Base-by-base conservation (phyloP, 805 yeast genomes). In the Candida montana region DNA sequence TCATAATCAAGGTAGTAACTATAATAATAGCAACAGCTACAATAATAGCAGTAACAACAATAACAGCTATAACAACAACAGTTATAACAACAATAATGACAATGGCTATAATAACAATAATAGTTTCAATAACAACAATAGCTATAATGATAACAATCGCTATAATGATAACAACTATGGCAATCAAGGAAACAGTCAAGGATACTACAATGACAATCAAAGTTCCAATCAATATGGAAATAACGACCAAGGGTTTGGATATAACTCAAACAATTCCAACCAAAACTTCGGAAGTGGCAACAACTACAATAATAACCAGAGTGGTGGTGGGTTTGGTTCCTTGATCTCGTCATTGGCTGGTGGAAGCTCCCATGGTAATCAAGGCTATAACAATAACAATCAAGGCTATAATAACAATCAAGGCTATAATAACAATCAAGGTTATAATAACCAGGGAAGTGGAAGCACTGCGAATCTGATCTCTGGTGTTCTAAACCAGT, bases 31-130 rank as follows among this genome's bases (percentile, higher is more conserved):
- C 29, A 13, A 26, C 36, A 31, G 30, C 19, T 31, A 26, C 18
- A 21, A 27, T 33, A 37, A 42, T 33, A 42, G 41, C 34, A 39
- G 41, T 24, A 38, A 31, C 33, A 16, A 34, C 13, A 35, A 35
- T 28, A 6, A 34, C 12, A 29, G 24, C 23, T 8, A 40, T 18
- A 35, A 36, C 21, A 26, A 37, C 12, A 32, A 23, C 12, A 13
- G 35, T 17, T 20, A 18, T 18, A 16, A 34, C 23, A 12, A 41
- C 18, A 35, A 37, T 20, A 29, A 19, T 30, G 19, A 23, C n/a
- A 10, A 41, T 26, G 26, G 35, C 40, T 31, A 37, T 20, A 30
- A 16, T 12, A 21, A 35, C 26, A 10, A 36, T 17, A 15, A 15
- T 11, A 30, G n/a, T 7, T 10, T 17, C 15, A 5, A 24, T 20